Conservation (phyloP, 116 monocot species). For the Zostera marina region DNA sequence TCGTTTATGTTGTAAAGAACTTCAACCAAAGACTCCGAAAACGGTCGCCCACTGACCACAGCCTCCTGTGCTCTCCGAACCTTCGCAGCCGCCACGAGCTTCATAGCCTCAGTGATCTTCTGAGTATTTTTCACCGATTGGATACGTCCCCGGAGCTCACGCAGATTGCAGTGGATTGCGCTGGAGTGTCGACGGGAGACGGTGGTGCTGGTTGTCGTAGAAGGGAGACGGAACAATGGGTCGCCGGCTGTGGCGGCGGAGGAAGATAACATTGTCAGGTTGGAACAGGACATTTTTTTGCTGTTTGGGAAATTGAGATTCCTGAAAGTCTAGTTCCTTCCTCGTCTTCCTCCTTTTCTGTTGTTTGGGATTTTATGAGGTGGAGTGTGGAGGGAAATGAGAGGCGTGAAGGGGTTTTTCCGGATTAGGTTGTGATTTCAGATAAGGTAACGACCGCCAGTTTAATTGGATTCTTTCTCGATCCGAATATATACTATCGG, state of each 20-base stretch:
- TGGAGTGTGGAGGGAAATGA: slow-evolving; percentile 2
- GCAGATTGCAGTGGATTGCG: slow-evolving; percentile 38
- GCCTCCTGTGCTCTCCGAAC: slow-evolving; percentile 86
- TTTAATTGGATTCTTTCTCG: too few relatives aligned
- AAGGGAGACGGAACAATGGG: slow-evolving; percentile 8
- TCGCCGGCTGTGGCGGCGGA: slow-evolving; percentile 9
- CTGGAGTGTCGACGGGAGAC: slow-evolving; percentile 4
- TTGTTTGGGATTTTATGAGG: neutral
- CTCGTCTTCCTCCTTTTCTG: neutral
- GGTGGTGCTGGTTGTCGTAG: slow-evolving; percentile 5
- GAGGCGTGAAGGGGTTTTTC: neutral
- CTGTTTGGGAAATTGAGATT: neutral
- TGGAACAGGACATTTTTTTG: slow-evolving; percentile 19
- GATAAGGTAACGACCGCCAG: neutral
- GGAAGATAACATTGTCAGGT: slow-evolving; percentile 13
- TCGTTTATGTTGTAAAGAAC: slow-evolving; percentile 89
- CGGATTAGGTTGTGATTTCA: neutral
- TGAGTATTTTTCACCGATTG: slow-evolving; percentile 81
- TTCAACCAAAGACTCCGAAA: slow-evolving; percentile 90
- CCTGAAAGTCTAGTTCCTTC: neutral
- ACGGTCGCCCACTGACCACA: slow-evolving; percentile 77
- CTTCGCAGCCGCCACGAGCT: slow-evolving; percentile 96
- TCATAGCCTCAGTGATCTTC: slow-evolving; percentile 98
- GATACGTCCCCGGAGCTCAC: slow-evolving; percentile 75
- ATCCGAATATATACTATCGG: too few relatives aligned